Evolutionary conservation across 2,329 filamentous ascomycete species (phyloP).

Genomic region (Aspergillus nomiae): DNA sequence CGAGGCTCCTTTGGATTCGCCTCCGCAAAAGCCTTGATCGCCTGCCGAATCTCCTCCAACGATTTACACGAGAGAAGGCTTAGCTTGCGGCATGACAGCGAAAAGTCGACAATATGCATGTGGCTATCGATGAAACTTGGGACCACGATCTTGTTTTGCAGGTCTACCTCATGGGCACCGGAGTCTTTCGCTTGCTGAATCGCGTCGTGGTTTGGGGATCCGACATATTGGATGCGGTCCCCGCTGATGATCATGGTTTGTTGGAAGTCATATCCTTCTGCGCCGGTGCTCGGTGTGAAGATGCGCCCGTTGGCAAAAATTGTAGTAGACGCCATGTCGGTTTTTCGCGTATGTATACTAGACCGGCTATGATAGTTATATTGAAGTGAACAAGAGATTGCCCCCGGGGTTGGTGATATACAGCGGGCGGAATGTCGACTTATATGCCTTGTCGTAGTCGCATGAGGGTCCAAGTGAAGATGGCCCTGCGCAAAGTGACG

Average conservation of each 20-base stretch:
- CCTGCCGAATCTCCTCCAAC: conserved; percentile 46
- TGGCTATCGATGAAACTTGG: conserved; percentile 55
- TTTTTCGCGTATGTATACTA: neutral
- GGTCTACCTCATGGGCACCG: conserved; percentile 31
- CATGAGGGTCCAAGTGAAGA: neutral
- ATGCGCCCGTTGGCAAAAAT: conserved; percentile 39
- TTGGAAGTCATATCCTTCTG: conserved; percentile 25
- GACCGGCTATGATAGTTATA: neutral
- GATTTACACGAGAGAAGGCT: conserved; percentile 46
- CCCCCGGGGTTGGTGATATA: too few relatives aligned
- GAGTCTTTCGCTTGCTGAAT: conserved; percentile 19
- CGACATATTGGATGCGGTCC: conserved; percentile 46
- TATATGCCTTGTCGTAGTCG: neutral
- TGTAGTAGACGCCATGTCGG: conserved; percentile 6
- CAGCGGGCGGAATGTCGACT: neutral
- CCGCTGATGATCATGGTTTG: conserved; percentile 43
- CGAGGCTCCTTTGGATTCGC: conserved; percentile 42
- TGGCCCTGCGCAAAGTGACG: neutral
- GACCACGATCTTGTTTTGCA: conserved; percentile 42
- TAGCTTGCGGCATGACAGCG: conserved; percentile 49
- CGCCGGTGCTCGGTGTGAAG: conserved; percentile 24
- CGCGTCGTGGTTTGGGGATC: conserved; percentile 23
- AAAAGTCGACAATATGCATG: conserved; percentile 54
- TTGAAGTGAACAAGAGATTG: fast-evolving
- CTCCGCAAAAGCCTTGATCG: conserved; percentile 46